A percentile compares a stretch with the other conserved stretches of the same genome.
Evolutionary conservation across 805 yeast species (phyloP).

Genomic region (Candida succiphila): DNA sequence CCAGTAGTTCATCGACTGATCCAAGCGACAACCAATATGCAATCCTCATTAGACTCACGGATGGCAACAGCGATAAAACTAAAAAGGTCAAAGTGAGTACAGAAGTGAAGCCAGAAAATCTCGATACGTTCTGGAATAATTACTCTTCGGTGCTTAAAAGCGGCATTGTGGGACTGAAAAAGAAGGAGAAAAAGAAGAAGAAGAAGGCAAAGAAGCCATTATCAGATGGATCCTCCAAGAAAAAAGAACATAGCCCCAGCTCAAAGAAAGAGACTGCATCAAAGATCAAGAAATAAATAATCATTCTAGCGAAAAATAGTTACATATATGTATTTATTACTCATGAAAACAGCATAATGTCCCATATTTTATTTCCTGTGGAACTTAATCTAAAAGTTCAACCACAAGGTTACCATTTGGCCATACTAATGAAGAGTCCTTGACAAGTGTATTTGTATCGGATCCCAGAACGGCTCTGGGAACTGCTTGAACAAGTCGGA

Average conservation of each 20-base stretch:
- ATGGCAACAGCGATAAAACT: slow-evolving; percentile 41
- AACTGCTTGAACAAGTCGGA: slow-evolving; percentile 43
- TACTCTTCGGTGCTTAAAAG: slow-evolving; percentile 61
- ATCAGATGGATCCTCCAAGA: too few species aligned
- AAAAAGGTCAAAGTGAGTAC: slow-evolving; percentile 61
- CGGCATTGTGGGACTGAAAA: slow-evolving; percentile 68
- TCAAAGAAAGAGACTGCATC: background rate
- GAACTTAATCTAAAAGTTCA: slow-evolving; percentile 6
- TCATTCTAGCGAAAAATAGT: background rate
- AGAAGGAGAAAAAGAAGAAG: slow-evolving; percentile 73
- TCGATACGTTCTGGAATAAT: slow-evolving; percentile 70
- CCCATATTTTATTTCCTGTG: background rate
- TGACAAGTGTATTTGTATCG: slow-evolving; percentile 19
- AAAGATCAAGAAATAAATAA: slow-evolving; percentile 1
- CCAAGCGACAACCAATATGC: slow-evolving; percentile 29
- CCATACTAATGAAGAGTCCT: slow-evolving; percentile 37
- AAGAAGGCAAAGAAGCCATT: slow-evolving; percentile 23
- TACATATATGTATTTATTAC: background rate
- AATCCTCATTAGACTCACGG: slow-evolving; percentile 57
- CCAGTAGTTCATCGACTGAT: background rate
- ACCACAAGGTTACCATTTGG: slow-evolving; percentile 55
- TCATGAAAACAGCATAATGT: background rate
- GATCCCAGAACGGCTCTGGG: slow-evolving; percentile 40
- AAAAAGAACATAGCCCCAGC: too few species aligned
- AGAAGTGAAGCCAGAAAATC: slow-evolving; percentile 46